Percentiles rank a stretch among this genome's conserved stretches.
Conservation (phyloP, 2,329 filamentous ascomycete genomes). For the Botrytis galanthina region DNA sequence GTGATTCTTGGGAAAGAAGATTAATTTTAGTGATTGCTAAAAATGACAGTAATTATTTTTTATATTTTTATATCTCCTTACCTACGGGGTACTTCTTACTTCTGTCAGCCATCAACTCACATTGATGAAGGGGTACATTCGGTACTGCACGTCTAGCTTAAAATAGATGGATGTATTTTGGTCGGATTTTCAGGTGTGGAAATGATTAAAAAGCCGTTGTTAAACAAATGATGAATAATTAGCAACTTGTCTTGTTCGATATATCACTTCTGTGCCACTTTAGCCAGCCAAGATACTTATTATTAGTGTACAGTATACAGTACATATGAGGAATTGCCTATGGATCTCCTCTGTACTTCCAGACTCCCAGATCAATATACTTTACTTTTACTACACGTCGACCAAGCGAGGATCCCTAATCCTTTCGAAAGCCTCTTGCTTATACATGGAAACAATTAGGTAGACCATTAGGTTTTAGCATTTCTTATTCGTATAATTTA, state of each 20-base stretch:
- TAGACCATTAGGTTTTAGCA: conserved; percentile 4
- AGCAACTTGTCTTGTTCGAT: background rate
- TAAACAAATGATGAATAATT: background rate
- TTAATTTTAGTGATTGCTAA: background rate
- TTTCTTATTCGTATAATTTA: conserved; percentile 3
- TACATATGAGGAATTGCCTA: background rate
- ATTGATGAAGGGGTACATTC: conserved; percentile 2
- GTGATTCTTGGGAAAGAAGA: background rate
- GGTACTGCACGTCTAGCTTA: background rate
- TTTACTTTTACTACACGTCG: background rate
- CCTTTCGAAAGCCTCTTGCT: background rate
- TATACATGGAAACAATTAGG: background rate
- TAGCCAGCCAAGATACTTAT: background rate
- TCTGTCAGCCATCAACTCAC: background rate
- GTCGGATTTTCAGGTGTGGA: background rate
- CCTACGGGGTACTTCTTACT: background rate
- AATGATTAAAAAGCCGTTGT: background rate
- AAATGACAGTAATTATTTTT: background rate
- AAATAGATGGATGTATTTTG: background rate
- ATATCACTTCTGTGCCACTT: background rate
- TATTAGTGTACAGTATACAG: background rate
- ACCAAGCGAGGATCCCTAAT: background rate
- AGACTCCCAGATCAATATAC: conserved; percentile 2
- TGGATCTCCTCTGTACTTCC: background rate
- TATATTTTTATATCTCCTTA: background rate